phyloP scores from a whole-genome alignment of 495 filamentous ascomycete species.

The Hypoxylon cercidicola region DNA sequence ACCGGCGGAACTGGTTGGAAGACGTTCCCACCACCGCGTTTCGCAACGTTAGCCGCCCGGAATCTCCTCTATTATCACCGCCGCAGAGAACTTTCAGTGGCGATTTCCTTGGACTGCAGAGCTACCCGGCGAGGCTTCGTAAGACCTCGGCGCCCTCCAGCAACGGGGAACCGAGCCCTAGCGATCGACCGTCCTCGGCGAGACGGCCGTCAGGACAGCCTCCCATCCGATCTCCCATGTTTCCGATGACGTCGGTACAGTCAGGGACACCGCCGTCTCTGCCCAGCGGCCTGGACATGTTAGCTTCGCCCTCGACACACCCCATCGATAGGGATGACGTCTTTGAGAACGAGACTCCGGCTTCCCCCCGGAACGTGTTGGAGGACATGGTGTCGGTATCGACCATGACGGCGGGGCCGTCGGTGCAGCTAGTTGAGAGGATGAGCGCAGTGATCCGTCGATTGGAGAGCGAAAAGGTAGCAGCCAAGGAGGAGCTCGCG shows the following conservation, averaged over 20 bases:
- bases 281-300: slow-evolving; percentile 41
- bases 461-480: slow-evolving; percentile 89
- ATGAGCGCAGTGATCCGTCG: slow-evolving; percentile 94
- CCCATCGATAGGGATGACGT: slow-evolving; percentile 76
- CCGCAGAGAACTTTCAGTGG: slow-evolving; percentile 59
- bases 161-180: slow-evolving; percentile 52
- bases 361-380: slow-evolving; percentile 76
- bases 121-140: slow-evolving; percentile 52
- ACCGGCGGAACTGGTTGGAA: slow-evolving; percentile 79
- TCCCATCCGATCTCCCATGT: slow-evolving; percentile 46
- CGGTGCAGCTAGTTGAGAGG: slow-evolving; percentile 94
- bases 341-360: slow-evolving; percentile 68
- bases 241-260: slow-evolving; percentile 27
- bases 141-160: slow-evolving; percentile 58
- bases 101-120: slow-evolving; percentile 57
- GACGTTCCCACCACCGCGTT: slow-evolving; percentile 54
- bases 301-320: slow-evolving; percentile 58
- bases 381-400: slow-evolving; percentile 91
- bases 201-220: slow-evolving; percentile 56
- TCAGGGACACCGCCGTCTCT: slow-evolving; percentile 40
- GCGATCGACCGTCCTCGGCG: slow-evolving; percentile 41
- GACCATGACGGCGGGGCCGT: slow-evolving; percentile 88
- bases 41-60: slow-evolving; percentile 57
- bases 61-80: slow-evolving; percentile 54
- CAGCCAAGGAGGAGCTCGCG: slow-evolving; percentile 82